Evolutionary conservation across 2,329 filamentous ascomycete genomes (phyloP), one percentile per base, ranked within the genome.

Genomic region (Verticillium albo-atrum): DNA sequence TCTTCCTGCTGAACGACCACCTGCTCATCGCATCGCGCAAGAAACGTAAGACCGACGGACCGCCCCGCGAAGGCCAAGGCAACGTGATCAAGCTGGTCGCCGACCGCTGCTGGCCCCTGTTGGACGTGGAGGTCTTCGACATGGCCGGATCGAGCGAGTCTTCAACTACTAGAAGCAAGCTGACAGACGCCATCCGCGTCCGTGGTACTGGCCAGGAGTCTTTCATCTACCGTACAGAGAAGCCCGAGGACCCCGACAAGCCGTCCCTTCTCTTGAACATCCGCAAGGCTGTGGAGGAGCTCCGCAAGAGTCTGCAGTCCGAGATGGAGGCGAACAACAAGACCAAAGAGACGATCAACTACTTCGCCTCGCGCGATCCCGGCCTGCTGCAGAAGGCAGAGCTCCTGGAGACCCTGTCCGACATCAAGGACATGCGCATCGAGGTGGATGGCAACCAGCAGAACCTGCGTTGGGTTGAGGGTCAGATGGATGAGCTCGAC

Each of bases 391-490:
- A 91, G 68, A 92, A 93, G 73, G 87, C 89, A 0, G 90, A 94
- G 60, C 78, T 95, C 2, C 82, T 96, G 15, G 91, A 95, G 69
- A 89, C 86, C 7, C 75, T 92, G 10, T 92, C 91, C 2, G 86
- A 88, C 63, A 87, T 89, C 67, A 92, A 92, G 70, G 91, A 96
- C 71, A 89, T 97, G 77, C 84, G 97, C 58, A 93, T 99, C 65
- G 95, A 99, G 68, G 91, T 97, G 15, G 95, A 98, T 68, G 95
- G 95, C 55, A 96, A 96, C 68, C 93, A 97, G 73, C 92, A 98
- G 71, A 97, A 95, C 71, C 82, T 99, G 54, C 90, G 94, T 57
- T 97, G 92, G 92, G 92, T 99, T 0, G 95, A 99, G 72, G 87
- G 88, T 57, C 92, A 98, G 75, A 90, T 99, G 73, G 95, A 99